These are phyloP conservation scores for Globisporangium polare DNA, from an alignment of 352 stramenopile species.

Conservation along the genomic window DNA sequence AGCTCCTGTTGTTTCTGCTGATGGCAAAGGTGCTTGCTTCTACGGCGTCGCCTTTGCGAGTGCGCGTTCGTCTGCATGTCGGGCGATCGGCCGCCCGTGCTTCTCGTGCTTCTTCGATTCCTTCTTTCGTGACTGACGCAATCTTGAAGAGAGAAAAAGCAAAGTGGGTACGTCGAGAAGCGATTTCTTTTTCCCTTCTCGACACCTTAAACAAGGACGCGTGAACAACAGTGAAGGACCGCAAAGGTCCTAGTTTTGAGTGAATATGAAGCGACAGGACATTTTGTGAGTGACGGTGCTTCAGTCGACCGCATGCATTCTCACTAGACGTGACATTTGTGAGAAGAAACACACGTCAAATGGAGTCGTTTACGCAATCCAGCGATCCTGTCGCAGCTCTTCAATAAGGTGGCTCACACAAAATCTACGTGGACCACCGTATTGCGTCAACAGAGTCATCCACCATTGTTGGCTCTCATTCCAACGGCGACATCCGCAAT, in stretches of 20 bases:
- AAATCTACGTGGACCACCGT: background rate
- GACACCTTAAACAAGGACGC: background rate
- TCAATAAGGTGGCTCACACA: background rate
- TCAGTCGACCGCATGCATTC: background rate
- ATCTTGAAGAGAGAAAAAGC: slow-evolving; percentile 6
- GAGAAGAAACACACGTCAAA: background rate
- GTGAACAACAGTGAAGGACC: background rate
- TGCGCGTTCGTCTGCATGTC: slow-evolving; percentile 4
- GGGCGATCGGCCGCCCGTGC: too few species aligned
- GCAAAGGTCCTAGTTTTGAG: background rate
- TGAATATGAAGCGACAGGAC: background rate
- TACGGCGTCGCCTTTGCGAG: background rate
- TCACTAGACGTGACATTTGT: background rate
- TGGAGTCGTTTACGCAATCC: background rate
- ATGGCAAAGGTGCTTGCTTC: background rate
- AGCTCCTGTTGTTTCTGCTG: background rate
- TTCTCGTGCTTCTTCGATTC: background rate
- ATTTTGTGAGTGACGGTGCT: background rate
- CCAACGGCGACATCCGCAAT: background rate
- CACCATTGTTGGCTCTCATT: background rate
- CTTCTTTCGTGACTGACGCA: slow-evolving; percentile 7
- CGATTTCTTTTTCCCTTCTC: background rate
- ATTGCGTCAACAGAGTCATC: background rate
- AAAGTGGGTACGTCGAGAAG: slow-evolving; percentile 2
- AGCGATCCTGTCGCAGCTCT: background rate